A percentile compares a stretch with the other conserved stretches of the same genome.
These are phyloP conservation scores for Kwoniella sp. DNA, from an alignment of 768 basidiomycete species.

Conservation along the genomic window DNA sequence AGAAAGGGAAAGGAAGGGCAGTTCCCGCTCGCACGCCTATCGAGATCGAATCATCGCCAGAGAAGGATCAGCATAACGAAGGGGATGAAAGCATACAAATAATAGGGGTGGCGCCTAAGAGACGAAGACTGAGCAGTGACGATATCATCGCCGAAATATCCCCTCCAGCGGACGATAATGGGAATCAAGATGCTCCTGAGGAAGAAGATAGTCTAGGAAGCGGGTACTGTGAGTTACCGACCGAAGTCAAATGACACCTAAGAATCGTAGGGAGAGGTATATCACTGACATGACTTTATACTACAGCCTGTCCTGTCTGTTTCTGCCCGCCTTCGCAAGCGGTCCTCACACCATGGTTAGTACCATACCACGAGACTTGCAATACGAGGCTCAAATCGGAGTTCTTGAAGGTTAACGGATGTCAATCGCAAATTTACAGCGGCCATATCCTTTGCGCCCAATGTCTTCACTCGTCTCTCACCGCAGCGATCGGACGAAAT, in stretches of 20 bases:
- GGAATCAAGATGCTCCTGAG: conserved; percentile 6
- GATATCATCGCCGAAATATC: neutral
- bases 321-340: conserved; percentile 36
- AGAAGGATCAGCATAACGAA: neutral
- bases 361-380: neutral
- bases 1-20: conserved; percentile 40
- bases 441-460: conserved; percentile 46
- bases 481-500: conserved; percentile 39
- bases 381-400: no score
- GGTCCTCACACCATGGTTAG: conserved; percentile 45
- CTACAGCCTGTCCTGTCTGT: conserved; percentile 45
- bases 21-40: conserved; percentile 9
- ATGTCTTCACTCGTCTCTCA: conserved; percentile 41
- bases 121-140: conserved; percentile 15
- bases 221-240: conserved; percentile 25
- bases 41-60: conserved; percentile 19
- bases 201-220: conserved; percentile 16
- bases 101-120: conserved; percentile 5
- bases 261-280: neutral
- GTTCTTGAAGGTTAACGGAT: no score
- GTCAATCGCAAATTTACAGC: conserved; percentile 11
- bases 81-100: conserved; percentile 9
- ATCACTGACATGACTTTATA: neutral
- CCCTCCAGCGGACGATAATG: neutral
- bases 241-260: neutral